Evolutionary conservation across 768 basidiomycete species (phyloP).

Genomic region (Tylopilus sp.): DNA sequence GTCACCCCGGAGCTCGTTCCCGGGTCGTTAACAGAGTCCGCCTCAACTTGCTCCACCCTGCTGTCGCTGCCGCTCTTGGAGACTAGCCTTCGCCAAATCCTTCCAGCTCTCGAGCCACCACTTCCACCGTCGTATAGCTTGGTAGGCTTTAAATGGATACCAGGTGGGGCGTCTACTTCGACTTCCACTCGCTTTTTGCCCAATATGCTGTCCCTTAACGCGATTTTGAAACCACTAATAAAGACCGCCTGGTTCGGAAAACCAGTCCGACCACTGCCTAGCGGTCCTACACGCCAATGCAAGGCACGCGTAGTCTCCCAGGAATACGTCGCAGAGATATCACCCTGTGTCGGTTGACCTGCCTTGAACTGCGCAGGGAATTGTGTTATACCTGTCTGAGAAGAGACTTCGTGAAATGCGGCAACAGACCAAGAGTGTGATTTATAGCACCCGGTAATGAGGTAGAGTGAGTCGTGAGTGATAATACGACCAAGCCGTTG

Average conservation of each 20-base stretch:
- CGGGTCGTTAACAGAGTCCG: not conserved
- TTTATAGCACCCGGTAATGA: slow-evolving; percentile 21
- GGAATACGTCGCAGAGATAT: not conserved
- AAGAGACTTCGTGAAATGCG: slow-evolving; percentile 3
- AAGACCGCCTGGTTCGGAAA: slow-evolving; percentile 19
- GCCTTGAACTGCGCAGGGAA: slow-evolving; percentile 17
- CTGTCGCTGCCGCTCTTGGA: not conserved
- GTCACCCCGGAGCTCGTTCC: not conserved
- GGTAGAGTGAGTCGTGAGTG: slow-evolving; percentile 25
- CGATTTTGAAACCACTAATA: slow-evolving; percentile 23
- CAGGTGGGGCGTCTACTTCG: not conserved
- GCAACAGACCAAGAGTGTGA: slow-evolving; percentile 28
- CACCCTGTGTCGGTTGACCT: not conserved
- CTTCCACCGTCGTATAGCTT: not conserved
- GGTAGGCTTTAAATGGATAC: not conserved
- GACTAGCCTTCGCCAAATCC: not conserved
- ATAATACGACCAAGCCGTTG: slow-evolving; percentile 11
- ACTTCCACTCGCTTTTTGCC: slow-evolving; percentile 4
- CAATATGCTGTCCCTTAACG: slow-evolving; percentile 4
- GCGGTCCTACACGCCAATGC: slow-evolving; percentile 6
- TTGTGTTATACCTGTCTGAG: not conserved
- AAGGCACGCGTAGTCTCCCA: slow-evolving; percentile 12
- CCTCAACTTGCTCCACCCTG: not conserved
- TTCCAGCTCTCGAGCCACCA: not conserved
- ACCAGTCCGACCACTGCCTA: not conserved